Percentiles rank a stretch among this genome's conserved stretches.
Evolutionary conservation across 257 asterid species (phyloP).

Genomic region (Solanum gracilifrons): DNA sequence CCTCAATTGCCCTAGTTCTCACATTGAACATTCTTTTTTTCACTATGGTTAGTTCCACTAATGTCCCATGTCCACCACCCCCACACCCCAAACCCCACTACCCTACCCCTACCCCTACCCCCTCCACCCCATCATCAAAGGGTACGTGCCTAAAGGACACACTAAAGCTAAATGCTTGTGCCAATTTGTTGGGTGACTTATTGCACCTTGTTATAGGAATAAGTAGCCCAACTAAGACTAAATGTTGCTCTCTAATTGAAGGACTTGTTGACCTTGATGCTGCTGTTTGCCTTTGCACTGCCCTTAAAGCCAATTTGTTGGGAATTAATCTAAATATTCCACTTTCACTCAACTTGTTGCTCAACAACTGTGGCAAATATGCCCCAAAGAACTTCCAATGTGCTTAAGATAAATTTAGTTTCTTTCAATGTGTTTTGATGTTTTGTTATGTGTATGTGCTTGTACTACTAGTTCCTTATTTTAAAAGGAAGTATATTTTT

Average conservation of each 20-base stretch:
- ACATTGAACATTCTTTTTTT: constrained; percentile 15
- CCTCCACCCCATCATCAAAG: background rate
- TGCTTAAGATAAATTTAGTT: background rate
- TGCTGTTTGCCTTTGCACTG: constrained; percentile 23
- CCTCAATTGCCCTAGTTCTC: constrained; percentile 5
- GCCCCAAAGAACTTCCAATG: background rate
- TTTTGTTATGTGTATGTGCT: background rate
- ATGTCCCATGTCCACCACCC: constrained; percentile 9
- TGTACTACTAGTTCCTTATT: background rate
- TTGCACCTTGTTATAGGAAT: background rate
- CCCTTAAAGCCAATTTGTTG: constrained; percentile 4
- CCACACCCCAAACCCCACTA: background rate
- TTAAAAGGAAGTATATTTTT: background rate
- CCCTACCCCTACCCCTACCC: background rate
- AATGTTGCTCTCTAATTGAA: constrained; percentile 5
- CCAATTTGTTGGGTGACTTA: background rate
- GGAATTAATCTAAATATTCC: constrained; percentile 1
- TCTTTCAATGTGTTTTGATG: background rate
- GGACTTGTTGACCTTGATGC: constrained; percentile 13
- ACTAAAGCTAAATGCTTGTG: constrained; percentile 3
- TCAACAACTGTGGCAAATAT: constrained; percentile 9
- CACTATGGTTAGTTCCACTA: constrained; percentile 13
- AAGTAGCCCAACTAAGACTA: background rate
- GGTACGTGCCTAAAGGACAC: constrained; percentile 1
- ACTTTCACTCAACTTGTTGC: constrained; percentile 1